phyloP scores from a whole-genome alignment of 805 yeast genomes.

The Metschnikowia gruessii region DNA sequence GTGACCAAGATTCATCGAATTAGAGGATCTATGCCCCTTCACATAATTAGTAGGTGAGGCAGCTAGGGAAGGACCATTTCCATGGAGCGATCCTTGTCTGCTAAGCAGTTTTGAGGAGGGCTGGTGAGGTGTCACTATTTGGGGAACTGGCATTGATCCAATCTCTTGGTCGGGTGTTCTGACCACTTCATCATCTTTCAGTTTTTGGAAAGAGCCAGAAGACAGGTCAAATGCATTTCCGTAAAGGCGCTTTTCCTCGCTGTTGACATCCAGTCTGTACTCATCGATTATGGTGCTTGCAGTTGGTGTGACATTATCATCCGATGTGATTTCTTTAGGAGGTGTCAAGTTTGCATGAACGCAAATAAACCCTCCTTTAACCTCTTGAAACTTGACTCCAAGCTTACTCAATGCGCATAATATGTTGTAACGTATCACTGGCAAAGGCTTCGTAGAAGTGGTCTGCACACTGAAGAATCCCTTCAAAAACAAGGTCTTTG shows the following conservation, averaged over 20 bases:
- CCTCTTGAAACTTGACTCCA: slow-evolving; percentile 82
- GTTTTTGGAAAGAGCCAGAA: slow-evolving; percentile 27
- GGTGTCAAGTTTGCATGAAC: slow-evolving; percentile 46
- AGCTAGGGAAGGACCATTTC: slow-evolving; percentile 21
- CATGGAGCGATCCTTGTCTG: slow-evolving; percentile 39
- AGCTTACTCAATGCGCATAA: slow-evolving; percentile 71
- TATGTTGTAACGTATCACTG: slow-evolving; percentile 81
- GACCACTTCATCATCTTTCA: slow-evolving; percentile 19
- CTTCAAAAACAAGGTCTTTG: slow-evolving; percentile 83
- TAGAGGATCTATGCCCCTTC: slow-evolving; percentile 38
- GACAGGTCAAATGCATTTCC: slow-evolving; percentile 42
- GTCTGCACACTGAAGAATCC: slow-evolving; percentile 95
- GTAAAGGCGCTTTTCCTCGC: slow-evolving; percentile 34
- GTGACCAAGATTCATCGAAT: slow-evolving; percentile 41
- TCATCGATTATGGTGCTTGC: slow-evolving; percentile 20
- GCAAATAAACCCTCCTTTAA: slow-evolving; percentile 91
- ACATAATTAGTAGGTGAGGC: slow-evolving; percentile 11
- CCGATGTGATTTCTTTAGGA: slow-evolving; percentile 33
- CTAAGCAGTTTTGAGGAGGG: slow-evolving; percentile 25
- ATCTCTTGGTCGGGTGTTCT: slow-evolving; percentile 27
- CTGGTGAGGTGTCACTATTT: slow-evolving; percentile 17
- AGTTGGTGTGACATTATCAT: slow-evolving; percentile 17
- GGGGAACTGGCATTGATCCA: slow-evolving; percentile 10
- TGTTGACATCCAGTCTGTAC: slow-evolving; percentile 20
- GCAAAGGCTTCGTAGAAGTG: slow-evolving; percentile 88